Evolutionary conservation across 78 protist genomes (phyloP).

Genomic region (Polysphondylium violaceum): DNA sequence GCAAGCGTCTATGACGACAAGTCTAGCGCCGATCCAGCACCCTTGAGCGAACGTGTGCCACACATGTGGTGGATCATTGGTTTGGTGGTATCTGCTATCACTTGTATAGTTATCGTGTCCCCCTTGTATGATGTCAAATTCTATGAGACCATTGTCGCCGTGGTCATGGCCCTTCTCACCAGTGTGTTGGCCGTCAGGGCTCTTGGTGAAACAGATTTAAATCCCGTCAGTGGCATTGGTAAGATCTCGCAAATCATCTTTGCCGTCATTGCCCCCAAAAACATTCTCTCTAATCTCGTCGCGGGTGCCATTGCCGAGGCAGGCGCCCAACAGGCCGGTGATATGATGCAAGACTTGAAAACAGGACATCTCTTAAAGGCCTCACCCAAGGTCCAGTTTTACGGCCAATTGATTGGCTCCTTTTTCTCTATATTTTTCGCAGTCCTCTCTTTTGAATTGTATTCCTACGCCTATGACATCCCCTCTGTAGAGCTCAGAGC

Average conservation of each 20-base stretch:
- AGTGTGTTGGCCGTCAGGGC: slow-evolving; percentile 88
- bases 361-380: slow-evolving; percentile 86
- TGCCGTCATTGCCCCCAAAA: slow-evolving; percentile 77
- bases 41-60: slow-evolving; percentile 75
- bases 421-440: slow-evolving; percentile 80
- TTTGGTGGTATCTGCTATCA: slow-evolving; percentile 50
- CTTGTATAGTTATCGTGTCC: slow-evolving; percentile 34
- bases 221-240: slow-evolving; percentile 90
- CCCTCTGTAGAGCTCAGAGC: slow-evolving; percentile 32
- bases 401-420: slow-evolving; percentile 87
- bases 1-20: neutral
- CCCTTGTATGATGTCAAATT: slow-evolving; percentile 32
- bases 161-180: slow-evolving; percentile 63
- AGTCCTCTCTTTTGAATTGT: slow-evolving; percentile 83
- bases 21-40: slow-evolving; percentile 56
- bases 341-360: slow-evolving; percentile 90
- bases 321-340: slow-evolving; percentile 85
- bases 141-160: slow-evolving; percentile 58
- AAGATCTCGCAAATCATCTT: slow-evolving; percentile 87
- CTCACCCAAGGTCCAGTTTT: slow-evolving; percentile 84
- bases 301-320: slow-evolving; percentile 90
- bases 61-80: slow-evolving; percentile 84
- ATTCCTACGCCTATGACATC: slow-evolving; percentile 30
- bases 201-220: slow-evolving; percentile 88
- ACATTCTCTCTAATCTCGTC: slow-evolving; percentile 83